phyloP scores from a whole-genome alignment of 2,329 filamentous ascomycete species.

The Penicillium psychrosexuale region DNA sequence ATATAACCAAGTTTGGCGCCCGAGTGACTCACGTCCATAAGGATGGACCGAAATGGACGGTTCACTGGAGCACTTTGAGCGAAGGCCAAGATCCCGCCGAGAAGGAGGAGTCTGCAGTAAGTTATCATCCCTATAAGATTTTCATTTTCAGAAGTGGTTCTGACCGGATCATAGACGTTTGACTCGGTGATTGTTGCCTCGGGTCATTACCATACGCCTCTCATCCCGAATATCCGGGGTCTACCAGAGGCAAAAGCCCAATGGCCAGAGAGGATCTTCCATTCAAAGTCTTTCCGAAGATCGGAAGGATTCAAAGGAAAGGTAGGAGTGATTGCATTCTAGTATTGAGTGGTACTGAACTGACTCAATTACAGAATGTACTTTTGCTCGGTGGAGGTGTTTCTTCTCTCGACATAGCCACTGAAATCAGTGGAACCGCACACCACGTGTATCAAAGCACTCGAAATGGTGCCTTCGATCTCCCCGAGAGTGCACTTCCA shows the following conservation, averaged over 20 bases:
- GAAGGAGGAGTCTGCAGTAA: conserved; percentile 3
- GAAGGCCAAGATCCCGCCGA: conserved; percentile 10
- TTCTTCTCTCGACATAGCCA: conserved; percentile 55
- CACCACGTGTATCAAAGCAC: conserved; percentile 54
- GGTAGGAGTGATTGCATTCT: conserved; percentile 32
- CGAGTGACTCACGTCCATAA: conserved; percentile 57
- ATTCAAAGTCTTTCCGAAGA: conserved; percentile 53
- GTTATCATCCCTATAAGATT: background rate
- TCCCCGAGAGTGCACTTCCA: conserved; percentile 55
- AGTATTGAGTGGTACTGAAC: background rate
- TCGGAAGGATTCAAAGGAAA: conserved; percentile 53
- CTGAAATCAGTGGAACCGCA: conserved; percentile 49
- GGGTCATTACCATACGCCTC: conserved; percentile 54
- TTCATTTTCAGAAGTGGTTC: background rate
- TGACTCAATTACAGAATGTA: conserved; percentile 44
- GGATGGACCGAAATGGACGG: conserved; percentile 47
- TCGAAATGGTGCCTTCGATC: conserved; percentile 59
- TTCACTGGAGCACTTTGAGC: conserved; percentile 49
- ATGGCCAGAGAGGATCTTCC: conserved; percentile 47
- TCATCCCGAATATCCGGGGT: conserved; percentile 50
- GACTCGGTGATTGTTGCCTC: conserved; percentile 54
- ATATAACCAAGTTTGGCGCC: conserved; percentile 55
- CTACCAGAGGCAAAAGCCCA: conserved; percentile 46
- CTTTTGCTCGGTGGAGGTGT: conserved; percentile 57
- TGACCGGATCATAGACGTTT: conserved; percentile 33